Evolutionary conservation across 2,329 filamentous ascomycete species (phyloP).

Genomic region (Phaeosphaeriaceae sp.): DNA sequence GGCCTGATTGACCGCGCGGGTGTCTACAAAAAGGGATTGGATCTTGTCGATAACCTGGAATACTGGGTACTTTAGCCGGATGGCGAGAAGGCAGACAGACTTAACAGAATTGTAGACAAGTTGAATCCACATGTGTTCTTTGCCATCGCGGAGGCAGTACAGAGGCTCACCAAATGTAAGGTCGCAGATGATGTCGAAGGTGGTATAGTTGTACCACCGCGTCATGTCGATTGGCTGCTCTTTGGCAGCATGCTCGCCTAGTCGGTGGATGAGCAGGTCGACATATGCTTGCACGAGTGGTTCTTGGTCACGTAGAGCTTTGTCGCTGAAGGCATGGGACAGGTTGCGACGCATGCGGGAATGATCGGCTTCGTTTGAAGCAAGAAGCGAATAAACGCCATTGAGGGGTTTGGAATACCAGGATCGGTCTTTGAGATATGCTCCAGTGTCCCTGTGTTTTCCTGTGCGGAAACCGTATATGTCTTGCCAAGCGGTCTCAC

Average conservation of each 20-base stretch:
- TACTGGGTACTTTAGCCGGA: conserved; percentile 23
- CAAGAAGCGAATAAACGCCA: conserved; percentile 35
- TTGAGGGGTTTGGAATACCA: conserved; percentile 45
- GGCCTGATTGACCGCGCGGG: conserved; percentile 1
- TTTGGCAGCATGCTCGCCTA: conserved; percentile 29
- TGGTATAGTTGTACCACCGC: conserved; percentile 37
- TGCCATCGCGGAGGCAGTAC: conserved; percentile 36
- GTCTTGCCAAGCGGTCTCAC: conserved; percentile 52
- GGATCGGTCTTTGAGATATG: conserved; percentile 46
- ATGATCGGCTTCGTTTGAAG: conserved; percentile 38
- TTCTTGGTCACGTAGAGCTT: conserved; percentile 51
- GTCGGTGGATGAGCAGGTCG: conserved; percentile 46
- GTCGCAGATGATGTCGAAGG: conserved; percentile 41
- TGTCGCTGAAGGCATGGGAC: conserved; percentile 52
- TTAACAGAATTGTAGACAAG: conserved; percentile 22
- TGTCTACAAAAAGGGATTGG: conserved; percentile 19
- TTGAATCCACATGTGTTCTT: conserved; percentile 39
- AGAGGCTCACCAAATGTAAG: conserved; percentile 41
- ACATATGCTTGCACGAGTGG: conserved; percentile 48
- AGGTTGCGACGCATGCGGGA: conserved; percentile 46
- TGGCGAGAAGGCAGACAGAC: conserved; percentile 15
- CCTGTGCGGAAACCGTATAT: conserved; percentile 51
- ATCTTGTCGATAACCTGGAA: conserved; percentile 23
- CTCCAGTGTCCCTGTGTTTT: conserved; percentile 41
- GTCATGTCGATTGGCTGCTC: conserved; percentile 28